These are phyloP conservation scores for Phytophthora cryptogea DNA, from an alignment of 352 stramenopile species.

Conservation along the genomic window DNA sequence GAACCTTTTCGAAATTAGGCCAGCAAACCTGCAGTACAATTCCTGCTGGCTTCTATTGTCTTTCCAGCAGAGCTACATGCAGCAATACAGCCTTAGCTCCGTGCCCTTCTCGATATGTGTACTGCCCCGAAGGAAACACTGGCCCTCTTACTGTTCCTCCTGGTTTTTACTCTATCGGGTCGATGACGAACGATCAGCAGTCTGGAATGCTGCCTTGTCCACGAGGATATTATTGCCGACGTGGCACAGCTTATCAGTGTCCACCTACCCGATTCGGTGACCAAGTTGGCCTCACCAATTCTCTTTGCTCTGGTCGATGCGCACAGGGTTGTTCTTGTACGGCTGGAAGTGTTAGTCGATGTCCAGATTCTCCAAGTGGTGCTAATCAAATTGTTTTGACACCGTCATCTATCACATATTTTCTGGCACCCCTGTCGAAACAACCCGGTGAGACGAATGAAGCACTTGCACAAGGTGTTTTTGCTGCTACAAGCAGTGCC, in stretches of 20 bases:
- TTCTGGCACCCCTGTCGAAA: slow-evolving; percentile 30
- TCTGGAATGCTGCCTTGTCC: slow-evolving; percentile 45
- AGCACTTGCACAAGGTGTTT: slow-evolving; percentile 14
- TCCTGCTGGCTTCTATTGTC: slow-evolving; percentile 54
- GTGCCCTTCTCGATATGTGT: slow-evolving; percentile 45
- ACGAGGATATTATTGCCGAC: slow-evolving; percentile 56
- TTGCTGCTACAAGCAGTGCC: slow-evolving; percentile 1
- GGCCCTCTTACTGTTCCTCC: slow-evolving; percentile 39
- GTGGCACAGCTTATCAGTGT: slow-evolving; percentile 41
- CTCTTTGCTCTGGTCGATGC: slow-evolving; percentile 54
- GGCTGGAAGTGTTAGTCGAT: slow-evolving; percentile 51
- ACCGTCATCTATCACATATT: slow-evolving; percentile 39
- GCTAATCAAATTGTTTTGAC: slow-evolving; percentile 34
- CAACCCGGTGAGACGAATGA: slow-evolving; percentile 25
- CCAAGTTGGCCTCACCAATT: slow-evolving; percentile 34
- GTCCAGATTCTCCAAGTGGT: slow-evolving; percentile 33
- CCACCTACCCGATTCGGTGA: slow-evolving; percentile 52
- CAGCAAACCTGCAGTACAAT: slow-evolving; percentile 47
- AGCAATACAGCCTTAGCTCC: slow-evolving; percentile 41
- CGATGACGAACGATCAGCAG: slow-evolving; percentile 31
- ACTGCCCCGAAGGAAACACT: slow-evolving; percentile 51
- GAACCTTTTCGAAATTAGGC: slow-evolving; percentile 56
- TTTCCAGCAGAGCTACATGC: slow-evolving; percentile 28
- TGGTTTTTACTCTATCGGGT: slow-evolving; percentile 52
- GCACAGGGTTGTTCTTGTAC: slow-evolving; percentile 52